Evolutionary conservation across 495 filamentous ascomycete genomes (phyloP).

Genomic region (Aspergillus incahuasiensis): DNA sequence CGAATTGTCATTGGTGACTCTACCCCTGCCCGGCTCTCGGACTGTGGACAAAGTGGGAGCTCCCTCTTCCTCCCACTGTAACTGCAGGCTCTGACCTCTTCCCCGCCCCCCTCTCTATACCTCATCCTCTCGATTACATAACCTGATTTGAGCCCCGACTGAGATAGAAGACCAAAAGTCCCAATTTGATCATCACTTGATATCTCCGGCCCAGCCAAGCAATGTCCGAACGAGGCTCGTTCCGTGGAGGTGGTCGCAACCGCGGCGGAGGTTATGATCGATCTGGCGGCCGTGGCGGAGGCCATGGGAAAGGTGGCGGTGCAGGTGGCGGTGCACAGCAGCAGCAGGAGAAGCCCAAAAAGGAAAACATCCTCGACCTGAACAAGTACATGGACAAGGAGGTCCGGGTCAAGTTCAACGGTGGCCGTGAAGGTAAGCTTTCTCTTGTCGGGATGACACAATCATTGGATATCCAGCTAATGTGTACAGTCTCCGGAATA

Average conservation of each 20-base stretch:
- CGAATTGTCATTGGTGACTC: background rate
- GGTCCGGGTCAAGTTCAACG: constrained; percentile 93
- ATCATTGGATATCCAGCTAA: constrained; percentile 5
- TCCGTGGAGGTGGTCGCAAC: constrained; percentile 48
- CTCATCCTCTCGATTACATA: constrained; percentile 13
- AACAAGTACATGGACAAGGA: constrained; percentile 94
- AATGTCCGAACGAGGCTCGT: constrained; percentile 68
- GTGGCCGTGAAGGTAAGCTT: constrained; percentile 76
- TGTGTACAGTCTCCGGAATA: constrained; percentile 67
- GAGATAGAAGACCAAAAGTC: background rate
- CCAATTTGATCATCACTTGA: background rate
- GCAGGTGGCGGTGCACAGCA: constrained; percentile 42
- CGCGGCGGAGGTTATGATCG: constrained; percentile 38
- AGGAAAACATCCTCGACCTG: constrained; percentile 95
- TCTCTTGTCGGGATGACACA: background rate
- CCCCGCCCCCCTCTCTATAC: constrained; percentile 2
- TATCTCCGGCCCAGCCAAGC: constrained; percentile 13
- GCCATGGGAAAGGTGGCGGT: constrained; percentile 45
- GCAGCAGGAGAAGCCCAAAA: constrained; percentile 77
- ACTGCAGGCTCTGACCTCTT: background rate
- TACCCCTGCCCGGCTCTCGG: background rate
- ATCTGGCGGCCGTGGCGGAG: constrained; percentile 38
- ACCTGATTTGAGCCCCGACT: background rate
- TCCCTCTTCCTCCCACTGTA: background rate
- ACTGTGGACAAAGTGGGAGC: constrained; percentile 4